Evolutionary conservation across 2,329 filamentous ascomycete species (phyloP).

Genomic region (Phialophora macrospora): DNA sequence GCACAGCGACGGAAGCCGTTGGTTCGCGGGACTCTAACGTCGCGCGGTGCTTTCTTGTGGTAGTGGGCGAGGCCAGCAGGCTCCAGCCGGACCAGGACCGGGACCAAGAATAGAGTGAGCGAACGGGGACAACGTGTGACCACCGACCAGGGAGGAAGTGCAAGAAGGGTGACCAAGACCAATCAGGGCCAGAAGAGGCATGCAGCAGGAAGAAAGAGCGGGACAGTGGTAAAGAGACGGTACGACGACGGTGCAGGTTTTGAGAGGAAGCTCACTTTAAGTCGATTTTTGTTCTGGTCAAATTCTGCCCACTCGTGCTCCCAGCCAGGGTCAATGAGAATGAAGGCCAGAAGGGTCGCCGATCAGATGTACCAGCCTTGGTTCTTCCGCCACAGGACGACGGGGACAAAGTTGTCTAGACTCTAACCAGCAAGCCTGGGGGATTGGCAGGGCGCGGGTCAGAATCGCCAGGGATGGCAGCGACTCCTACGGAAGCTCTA

Average conservation of each 20-base stretch:
- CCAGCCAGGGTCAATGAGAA: neutral
- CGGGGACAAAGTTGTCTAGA: slow-evolving; percentile 2
- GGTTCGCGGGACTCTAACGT: slow-evolving; percentile 15
- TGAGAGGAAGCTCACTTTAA: slow-evolving; percentile 13
- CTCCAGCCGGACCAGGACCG: slow-evolving; percentile 14
- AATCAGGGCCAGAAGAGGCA: slow-evolving; percentile 22
- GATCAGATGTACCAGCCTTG: slow-evolving; percentile 19
- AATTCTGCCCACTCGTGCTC: neutral
- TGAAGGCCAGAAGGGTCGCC: slow-evolving; percentile 1
- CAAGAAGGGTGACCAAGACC: slow-evolving; percentile 21
- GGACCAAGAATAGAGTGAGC: slow-evolving; percentile 27
- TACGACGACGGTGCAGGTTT: slow-evolving; percentile 23
- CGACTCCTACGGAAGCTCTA: neutral
- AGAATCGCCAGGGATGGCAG: neutral
- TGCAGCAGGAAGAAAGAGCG: slow-evolving; percentile 18
- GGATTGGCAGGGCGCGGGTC: neutral
- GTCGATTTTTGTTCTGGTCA: slow-evolving; percentile 8
- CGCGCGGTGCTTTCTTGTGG: slow-evolving; percentile 9
- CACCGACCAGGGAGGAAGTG: slow-evolving; percentile 23
- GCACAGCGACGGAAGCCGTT: slow-evolving; percentile 24
- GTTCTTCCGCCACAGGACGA: slow-evolving; percentile 12
- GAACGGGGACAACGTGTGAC: slow-evolving; percentile 29
- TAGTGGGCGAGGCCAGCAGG: slow-evolving; percentile 18
- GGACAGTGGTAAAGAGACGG: slow-evolving; percentile 21
- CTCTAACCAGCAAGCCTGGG: neutral